Conservation (phyloP, 257 asterid genomes). For the Catharanthus roseus region DNA sequence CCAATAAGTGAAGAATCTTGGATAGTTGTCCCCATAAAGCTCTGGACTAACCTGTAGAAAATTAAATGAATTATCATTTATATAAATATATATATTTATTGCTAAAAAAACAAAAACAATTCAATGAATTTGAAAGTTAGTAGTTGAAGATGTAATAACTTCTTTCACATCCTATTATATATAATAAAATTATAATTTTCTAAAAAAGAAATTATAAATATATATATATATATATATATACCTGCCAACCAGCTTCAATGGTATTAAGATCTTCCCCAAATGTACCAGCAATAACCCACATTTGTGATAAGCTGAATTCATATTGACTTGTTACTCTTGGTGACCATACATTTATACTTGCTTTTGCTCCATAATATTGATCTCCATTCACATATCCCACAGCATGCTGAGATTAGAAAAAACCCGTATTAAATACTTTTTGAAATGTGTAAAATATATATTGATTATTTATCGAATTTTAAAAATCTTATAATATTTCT, state of each 20-base stretch:
- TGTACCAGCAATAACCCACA: slow-evolving; percentile 92
- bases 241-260: slow-evolving; percentile 99
- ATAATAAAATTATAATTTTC: slow-evolving; percentile 6
- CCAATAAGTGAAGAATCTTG: slow-evolving; percentile 94
- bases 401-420: slow-evolving; percentile 70
- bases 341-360: slow-evolving; percentile 85
- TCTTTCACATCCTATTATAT: slow-evolving; percentile 22
- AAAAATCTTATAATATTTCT: too few species aligned
- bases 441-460: too few species aligned
- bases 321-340: slow-evolving; percentile 58
- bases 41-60: slow-evolving; percentile 81
- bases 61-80: slow-evolving; percentile 22
- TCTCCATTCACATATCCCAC: slow-evolving; percentile 87
- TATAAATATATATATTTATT: too few species aligned
- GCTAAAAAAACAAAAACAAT: background rate
- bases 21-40: slow-evolving; percentile 77
- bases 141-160: slow-evolving; percentile 38
- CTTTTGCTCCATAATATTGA: slow-evolving; percentile 81
- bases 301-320: slow-evolving; percentile 81
- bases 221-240: too few species aligned
- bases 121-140: slow-evolving; percentile 19
- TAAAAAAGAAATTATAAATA: background rate
- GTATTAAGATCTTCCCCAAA: slow-evolving; percentile 93
- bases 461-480: too few species aligned
- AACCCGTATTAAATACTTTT: too few species aligned